phyloP scores from a whole-genome alignment of 495 filamentous ascomycete genomes.

The Lophiotrema nucula region DNA sequence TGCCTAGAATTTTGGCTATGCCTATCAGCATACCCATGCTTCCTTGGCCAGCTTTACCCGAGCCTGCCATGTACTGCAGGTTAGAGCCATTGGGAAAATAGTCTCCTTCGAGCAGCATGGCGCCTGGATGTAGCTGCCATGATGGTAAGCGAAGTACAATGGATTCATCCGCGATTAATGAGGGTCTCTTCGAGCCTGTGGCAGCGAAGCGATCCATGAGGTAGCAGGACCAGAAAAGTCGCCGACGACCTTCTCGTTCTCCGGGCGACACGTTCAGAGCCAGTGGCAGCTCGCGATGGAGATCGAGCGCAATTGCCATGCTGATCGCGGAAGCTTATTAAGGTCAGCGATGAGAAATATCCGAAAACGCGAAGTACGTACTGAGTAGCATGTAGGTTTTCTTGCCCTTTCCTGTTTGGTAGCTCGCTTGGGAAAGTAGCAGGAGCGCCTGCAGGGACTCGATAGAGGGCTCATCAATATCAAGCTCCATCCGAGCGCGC shows the following conservation, averaged over 20 bases:
- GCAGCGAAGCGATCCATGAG: conserved; percentile 76
- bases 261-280: conserved; percentile 54
- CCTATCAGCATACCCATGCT: conserved; percentile 75
- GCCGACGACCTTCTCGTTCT: conserved; percentile 70
- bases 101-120: conserved; percentile 65
- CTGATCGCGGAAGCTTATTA: conserved; percentile 68
- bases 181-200: conserved; percentile 75
- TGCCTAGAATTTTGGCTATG: conserved; percentile 75
- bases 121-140: conserved; percentile 56
- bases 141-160: conserved; percentile 71
- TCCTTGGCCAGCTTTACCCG: conserved; percentile 65
- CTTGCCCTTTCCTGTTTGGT: conserved; percentile 74
- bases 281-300: conserved; percentile 66
- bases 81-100: conserved; percentile 74
- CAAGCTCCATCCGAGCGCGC: conserved; percentile 64
- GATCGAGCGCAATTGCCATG: conserved; percentile 75
- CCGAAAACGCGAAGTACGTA: conserved; percentile 44
- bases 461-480: conserved; percentile 74
- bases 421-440: conserved; percentile 72
- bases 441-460: conserved; percentile 73
- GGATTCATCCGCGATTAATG: conserved; percentile 70
- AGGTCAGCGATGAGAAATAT: conserved; percentile 18
- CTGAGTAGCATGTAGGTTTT: conserved; percentile 82
- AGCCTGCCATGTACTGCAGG: conserved; percentile 63
- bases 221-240: conserved; percentile 82